Conservation (phyloP, 805 yeast species). For the Allodekkera sacchari region DNA sequence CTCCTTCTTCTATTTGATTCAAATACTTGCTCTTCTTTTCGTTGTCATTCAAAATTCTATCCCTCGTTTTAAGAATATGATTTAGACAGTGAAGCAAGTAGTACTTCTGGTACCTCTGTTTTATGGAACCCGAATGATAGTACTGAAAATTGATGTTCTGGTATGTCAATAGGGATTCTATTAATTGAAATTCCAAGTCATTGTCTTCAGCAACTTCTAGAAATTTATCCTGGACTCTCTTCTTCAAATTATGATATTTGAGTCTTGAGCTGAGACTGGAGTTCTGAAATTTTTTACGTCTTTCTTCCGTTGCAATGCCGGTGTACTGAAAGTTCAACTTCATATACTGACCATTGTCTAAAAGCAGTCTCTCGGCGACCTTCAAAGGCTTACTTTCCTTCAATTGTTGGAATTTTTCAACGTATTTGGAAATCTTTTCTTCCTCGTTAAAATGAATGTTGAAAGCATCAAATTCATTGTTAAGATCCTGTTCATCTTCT, state of each 20-base stretch:
- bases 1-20: slow-evolving; percentile 28
- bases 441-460: slow-evolving; percentile 62
- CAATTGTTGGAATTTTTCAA: slow-evolving; percentile 22
- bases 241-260: slow-evolving; percentile 36
- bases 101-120: slow-evolving; percentile 41
- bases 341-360: slow-evolving; percentile 20
- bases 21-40: slow-evolving; percentile 39
- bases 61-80: slow-evolving; percentile 82
- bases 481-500: slow-evolving; percentile 25
- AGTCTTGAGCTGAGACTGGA: slow-evolving; percentile 8
- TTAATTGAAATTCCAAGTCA: slow-evolving; percentile 40
- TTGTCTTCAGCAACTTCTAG: slow-evolving; percentile 25
- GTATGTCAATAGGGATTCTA: slow-evolving; percentile 64
- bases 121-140: slow-evolving; percentile 33
- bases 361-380: slow-evolving; percentile 6
- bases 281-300: neutral
- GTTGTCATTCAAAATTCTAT: slow-evolving; percentile 71
- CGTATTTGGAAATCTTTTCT: slow-evolving; percentile 28
- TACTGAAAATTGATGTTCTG: slow-evolving; percentile 57
- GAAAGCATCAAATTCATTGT: slow-evolving; percentile 52
- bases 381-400: slow-evolving; percentile 8
- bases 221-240: slow-evolving; percentile 32
- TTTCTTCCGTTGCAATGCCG: slow-evolving; percentile 3
- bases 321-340: slow-evolving; percentile 24
- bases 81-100: slow-evolving; percentile 69